phyloP scores from a whole-genome alignment of 257 asterid genomes.

The Jaltomata sinuosa region DNA sequence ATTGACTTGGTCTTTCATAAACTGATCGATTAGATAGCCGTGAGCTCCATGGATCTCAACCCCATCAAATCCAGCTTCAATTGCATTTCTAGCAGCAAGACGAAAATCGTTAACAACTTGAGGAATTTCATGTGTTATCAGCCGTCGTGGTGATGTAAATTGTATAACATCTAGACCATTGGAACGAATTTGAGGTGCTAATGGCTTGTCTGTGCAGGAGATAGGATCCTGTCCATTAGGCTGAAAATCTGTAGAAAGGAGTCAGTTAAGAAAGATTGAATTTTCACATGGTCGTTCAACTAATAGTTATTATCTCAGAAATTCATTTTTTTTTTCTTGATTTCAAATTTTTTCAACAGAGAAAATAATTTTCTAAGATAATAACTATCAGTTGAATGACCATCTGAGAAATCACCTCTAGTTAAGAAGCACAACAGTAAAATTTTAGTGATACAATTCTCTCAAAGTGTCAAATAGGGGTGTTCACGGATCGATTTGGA shows the following conservation, averaged over 20 bases:
- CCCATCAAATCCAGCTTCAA: neutral
- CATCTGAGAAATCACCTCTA: too few relatives aligned
- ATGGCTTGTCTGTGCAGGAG: conserved; percentile 20
- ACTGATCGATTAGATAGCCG: neutral
- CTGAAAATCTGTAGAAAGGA: conserved; percentile 7
- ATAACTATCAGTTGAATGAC: too few relatives aligned
- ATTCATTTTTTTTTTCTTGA: too few relatives aligned
- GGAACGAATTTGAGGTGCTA: conserved; percentile 3
- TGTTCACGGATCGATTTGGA: too few relatives aligned
- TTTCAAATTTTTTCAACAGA: too few relatives aligned
- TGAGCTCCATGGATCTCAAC: neutral
- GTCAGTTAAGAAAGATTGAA: neutral
- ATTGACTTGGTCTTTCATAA: neutral
- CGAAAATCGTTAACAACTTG: conserved; percentile 5
- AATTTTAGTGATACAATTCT: neutral
- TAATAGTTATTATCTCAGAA: too few relatives aligned
- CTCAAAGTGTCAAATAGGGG: too few relatives aligned
- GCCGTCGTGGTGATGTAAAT: conserved; percentile 15
- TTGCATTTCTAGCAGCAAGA: conserved; percentile 9
- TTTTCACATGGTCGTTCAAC: too few relatives aligned
- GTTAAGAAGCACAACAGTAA: too few relatives aligned
- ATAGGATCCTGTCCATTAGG: conserved; percentile 26
- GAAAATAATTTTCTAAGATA: too few relatives aligned
- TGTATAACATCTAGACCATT: neutral
- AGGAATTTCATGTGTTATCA: conserved; percentile 16